phyloP scores from a whole-genome alignment of 768 basidiomycete species.

The Punctularia strigosozonata region DNA sequence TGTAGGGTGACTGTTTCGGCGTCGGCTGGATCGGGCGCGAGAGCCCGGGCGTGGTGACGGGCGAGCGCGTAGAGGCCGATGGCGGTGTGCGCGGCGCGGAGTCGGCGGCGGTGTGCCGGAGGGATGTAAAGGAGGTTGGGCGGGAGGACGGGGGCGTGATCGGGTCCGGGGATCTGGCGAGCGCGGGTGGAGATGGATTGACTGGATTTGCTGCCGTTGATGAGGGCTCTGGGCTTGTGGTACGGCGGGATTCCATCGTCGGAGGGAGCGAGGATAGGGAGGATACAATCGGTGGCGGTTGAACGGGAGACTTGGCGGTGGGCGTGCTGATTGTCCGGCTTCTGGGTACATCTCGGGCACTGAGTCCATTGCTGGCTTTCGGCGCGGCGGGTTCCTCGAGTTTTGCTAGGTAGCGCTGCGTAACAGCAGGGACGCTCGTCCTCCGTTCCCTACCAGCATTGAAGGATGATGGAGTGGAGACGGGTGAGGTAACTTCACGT shows the following conservation, averaged over 20 bases:
- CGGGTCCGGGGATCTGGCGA: too few species aligned
- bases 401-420: conserved; percentile 24
- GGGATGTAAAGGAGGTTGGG: too few species aligned
- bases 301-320: conserved; percentile 5
- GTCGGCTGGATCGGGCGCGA: conserved; percentile 40
- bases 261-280: too few species aligned
- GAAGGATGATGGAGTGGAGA: background rate
- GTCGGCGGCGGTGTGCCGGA: conserved; percentile 15
- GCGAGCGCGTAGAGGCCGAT: conserved; percentile 11
- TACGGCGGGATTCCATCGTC: too few species aligned
- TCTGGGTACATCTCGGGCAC: conserved; percentile 24
- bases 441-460: conserved; percentile 14
- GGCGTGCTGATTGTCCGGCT: conserved; percentile 44
- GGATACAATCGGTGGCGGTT: background rate
- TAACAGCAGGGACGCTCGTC: conserved; percentile 22
- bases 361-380: conserved; percentile 18
- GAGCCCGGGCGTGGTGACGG: conserved; percentile 21
- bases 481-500: background rate
- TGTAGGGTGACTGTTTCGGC: conserved; percentile 30
- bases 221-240: background rate
- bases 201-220: too few species aligned
- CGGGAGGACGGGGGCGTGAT: too few species aligned
- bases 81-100: conserved; percentile 22
- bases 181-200: too few species aligned
- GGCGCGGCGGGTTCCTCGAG: conserved; percentile 26